Evolutionary conservation across 164 flowering plant species (phyloP).

Genomic region (Hamamelis virginiana): DNA sequence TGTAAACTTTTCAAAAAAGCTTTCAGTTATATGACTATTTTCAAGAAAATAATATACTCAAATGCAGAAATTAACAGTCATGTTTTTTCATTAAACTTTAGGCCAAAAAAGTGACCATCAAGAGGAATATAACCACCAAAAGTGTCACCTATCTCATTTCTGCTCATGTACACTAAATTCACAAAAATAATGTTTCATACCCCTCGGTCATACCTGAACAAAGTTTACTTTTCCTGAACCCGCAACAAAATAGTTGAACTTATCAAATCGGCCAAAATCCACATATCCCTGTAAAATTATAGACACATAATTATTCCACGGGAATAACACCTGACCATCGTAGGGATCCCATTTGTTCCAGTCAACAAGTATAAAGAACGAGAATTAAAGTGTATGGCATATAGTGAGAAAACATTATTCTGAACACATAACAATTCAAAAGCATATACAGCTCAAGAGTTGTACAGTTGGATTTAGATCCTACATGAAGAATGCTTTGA

Average conservation of each 20-base stretch:
- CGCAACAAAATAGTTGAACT: slow-evolving; percentile 55
- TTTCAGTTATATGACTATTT: background rate
- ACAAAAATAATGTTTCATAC: background rate
- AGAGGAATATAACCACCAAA: background rate
- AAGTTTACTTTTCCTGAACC: slow-evolving; percentile 66
- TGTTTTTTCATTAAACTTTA: background rate
- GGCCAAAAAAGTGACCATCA: background rate
- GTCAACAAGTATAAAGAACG: background rate
- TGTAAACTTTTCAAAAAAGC: background rate
- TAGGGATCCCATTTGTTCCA: no score
- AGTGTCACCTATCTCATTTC: background rate
- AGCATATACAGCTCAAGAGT: background rate
- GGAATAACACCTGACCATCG: background rate
- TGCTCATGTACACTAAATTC: background rate
- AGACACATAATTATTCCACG: background rate
- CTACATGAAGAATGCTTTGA: background rate
- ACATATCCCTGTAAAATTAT: slow-evolving; percentile 68
- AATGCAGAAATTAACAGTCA: background rate
- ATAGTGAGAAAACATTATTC: background rate
- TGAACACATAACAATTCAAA: background rate
- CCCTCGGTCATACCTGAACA: slow-evolving; percentile 62
- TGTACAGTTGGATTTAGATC: background rate
- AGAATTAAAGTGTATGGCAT: background rate
- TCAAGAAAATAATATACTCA: background rate
- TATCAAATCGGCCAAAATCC: slow-evolving; percentile 76